phyloP scores from a whole-genome alignment of 345 rosid genomes.

The Alliaria petiolata region DNA sequence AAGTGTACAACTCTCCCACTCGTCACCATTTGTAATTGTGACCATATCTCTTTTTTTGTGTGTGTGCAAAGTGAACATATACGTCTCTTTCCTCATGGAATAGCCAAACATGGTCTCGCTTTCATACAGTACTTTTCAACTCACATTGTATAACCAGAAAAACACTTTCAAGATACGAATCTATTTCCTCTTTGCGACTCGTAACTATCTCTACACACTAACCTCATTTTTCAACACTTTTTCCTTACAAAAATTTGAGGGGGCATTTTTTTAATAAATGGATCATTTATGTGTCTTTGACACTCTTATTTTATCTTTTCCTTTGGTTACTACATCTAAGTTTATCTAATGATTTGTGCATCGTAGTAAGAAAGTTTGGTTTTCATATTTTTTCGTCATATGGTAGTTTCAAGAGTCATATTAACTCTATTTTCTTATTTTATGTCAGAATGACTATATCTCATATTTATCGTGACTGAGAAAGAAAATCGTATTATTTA shows the following conservation, averaged over 20 bases:
- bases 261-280: neutral
- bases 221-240: neutral
- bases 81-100: neutral
- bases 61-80: no score
- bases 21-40: neutral
- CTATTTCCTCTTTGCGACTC: neutral
- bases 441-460: no score
- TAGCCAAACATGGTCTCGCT: neutral
- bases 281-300: neutral
- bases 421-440: no score
- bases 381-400: no score
- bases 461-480: no score
- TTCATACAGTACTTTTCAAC: neutral
- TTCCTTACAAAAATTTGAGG: neutral
- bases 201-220: neutral
- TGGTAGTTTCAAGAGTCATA: no score
- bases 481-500: no score
- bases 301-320: neutral
- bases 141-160: neutral
- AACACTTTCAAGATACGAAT: neutral
- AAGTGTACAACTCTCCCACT: neutral
- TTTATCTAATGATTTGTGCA: neutral
- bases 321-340: neutral
- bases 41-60: neutral
- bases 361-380: neutral